These are phyloP conservation scores for Phoma sp. DNA, from an alignment of 2,329 filamentous ascomycete genomes.

Conservation along the genomic window DNA sequence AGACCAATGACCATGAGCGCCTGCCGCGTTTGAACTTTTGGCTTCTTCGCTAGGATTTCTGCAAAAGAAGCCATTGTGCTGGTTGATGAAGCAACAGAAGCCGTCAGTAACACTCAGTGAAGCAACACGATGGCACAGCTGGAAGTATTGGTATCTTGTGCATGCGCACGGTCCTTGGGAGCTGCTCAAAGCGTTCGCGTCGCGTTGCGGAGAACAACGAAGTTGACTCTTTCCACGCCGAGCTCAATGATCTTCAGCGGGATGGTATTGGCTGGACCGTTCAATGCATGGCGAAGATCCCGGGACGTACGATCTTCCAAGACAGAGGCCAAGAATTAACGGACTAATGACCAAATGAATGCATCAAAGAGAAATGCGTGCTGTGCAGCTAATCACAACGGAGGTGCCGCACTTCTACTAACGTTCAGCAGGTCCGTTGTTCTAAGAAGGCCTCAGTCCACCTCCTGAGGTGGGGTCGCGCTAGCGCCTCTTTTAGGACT, in stretches of 20 bases:
- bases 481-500: constrained; percentile 2
- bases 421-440: constrained; percentile 16
- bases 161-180: constrained; percentile 3
- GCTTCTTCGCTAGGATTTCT: constrained; percentile 54
- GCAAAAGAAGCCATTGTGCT: constrained; percentile 49
- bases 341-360: constrained; percentile 1
- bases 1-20: constrained; percentile 85
- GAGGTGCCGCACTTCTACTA: constrained; percentile 17
- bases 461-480: constrained; percentile 7
- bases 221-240: background rate
- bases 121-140: constrained; percentile 6
- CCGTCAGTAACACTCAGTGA: constrained; percentile 2
- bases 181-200: background rate
- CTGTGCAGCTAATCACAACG: constrained; percentile 20
- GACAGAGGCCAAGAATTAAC: constrained; percentile 2
- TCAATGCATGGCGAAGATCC: constrained; percentile 10
- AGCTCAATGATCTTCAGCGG: constrained; percentile 5
- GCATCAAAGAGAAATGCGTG: constrained; percentile 3
- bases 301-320: constrained; percentile 17
- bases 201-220: background rate
- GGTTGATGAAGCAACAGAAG: background rate
- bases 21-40: constrained; percentile 63
- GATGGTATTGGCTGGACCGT: constrained; percentile 7
- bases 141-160: background rate
- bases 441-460: constrained; percentile 1